These are phyloP conservation scores for barley (Hordeum vulgare) DNA, from an alignment of 176 grass and related monocot species.

Conservation along the genomic window MorexV3_pseudomolecules_assembly NC_058519.1:634433457-634433956, in stretches of 20 bases:
- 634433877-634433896: constrained; percentile 17
- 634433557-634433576: too few species aligned
- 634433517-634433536: too few species aligned
- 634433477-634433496: too few species aligned
- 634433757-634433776: neutral
- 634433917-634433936: neutral
- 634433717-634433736: neutral
- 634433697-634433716: neutral
- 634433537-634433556: too few species aligned
- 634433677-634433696: neutral
- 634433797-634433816: neutral
- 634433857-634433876: constrained; percentile 56
- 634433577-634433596: neutral
- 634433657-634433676: too few species aligned
- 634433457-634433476: too few species aligned
- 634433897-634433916: constrained; percentile 13
- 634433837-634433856: neutral
- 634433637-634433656: too few species aligned
- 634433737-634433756: neutral
- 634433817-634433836: neutral
- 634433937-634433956: neutral
- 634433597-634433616: too few species aligned
- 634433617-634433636: neutral
- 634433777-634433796: neutral
- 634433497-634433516: too few species aligned